Evolutionary conservation across 768 basidiomycete species (phyloP), one percentile per base, ranked within the genome.

Genomic region (Suillus alpinus): DNA sequence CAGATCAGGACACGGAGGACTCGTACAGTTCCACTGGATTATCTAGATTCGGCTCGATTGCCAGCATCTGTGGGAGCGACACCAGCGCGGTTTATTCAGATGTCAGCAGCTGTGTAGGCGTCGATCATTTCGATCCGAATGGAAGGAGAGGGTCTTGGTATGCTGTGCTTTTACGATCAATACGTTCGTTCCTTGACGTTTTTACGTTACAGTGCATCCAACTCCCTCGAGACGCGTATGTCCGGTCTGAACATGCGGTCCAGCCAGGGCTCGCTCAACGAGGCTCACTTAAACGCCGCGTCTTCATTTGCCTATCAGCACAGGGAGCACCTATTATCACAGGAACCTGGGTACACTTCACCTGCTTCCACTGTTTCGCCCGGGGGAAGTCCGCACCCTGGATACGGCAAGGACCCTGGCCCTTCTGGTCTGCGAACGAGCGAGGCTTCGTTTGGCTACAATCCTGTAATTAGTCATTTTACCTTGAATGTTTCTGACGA

Each of bases 11-110:
- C 52, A 72, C 74, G 8, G 84, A 86, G 57, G 85, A 85, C 58
- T 80, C 83, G 23, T 75, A 75, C 20, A 80, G 81, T 13, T 86
- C 81, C 62, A 79, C 77, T 43, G 75, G 37, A 4, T 37, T 79
- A 8, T 79, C 86, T 36, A 75, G 86, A 63, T 88, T 87, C 66
- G 81, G 84, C 4, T 88, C 86, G 3, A 81, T 87, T 60, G 81
- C 81, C 4, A 86, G 86, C 9, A 72, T 86, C 41, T 80, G 82
- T 8, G 84, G 84, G 29, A 86, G 85, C 68, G 85, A 87, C 12
- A 76, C 86, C 0, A 86, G 84, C 62, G 77, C 77, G 7, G 78
- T 81, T 63, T 83, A 76, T 53, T 78, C 83, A 8, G 81, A 84
- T 5, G 74, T 79, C 49, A 73, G 75, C 62, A 76, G 73, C 39